A percentile compares a stretch with the other conserved stretches of the same genome.
Conservation (phyloP, 2,329 filamentous ascomycete genomes). For the Diplodia intermedia region DNA sequence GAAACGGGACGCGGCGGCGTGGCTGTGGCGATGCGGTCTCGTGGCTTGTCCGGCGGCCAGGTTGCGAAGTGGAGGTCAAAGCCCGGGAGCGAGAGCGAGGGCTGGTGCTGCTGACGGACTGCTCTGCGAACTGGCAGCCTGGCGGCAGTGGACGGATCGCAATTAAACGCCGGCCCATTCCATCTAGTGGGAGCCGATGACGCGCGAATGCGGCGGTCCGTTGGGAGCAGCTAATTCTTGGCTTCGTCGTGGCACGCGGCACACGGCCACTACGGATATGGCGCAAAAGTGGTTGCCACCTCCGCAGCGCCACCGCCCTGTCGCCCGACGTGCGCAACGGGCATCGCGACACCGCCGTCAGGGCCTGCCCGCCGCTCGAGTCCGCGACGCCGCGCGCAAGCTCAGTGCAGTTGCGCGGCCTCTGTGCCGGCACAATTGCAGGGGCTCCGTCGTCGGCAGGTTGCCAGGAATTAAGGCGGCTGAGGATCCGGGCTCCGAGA, state of each 20-base stretch:
- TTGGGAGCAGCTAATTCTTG: constrained; percentile 1
- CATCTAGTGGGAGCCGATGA: constrained; percentile 2
- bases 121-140: not conserved
- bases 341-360: not conserved
- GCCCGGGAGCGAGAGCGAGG: constrained; percentile 4
- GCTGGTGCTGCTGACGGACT: constrained; percentile 7
- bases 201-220: not conserved
- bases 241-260: constrained; percentile 1
- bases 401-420: not conserved
- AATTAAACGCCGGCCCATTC: constrained; percentile 24
- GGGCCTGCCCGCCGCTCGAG: not conserved
- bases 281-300: constrained; percentile 11
- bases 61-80: not conserved
- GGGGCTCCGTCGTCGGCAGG: not conserved
- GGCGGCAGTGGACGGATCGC: constrained; percentile 23
- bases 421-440: not conserved
- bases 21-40: constrained; percentile 23
- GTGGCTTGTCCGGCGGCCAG: constrained; percentile 3
- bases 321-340: not conserved
- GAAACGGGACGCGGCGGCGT: constrained; percentile 22
- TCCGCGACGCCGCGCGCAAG: not conserved
- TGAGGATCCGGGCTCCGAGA: constrained; percentile 21
- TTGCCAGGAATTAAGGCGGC: constrained; percentile 8
- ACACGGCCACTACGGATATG: not conserved
- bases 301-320: not conserved